A percentile compares a stretch with the other conserved stretches of the same genome.
phyloP scores from a whole-genome alignment of 169 alveolate genomes.

The Plasmodium relictum region DNA sequence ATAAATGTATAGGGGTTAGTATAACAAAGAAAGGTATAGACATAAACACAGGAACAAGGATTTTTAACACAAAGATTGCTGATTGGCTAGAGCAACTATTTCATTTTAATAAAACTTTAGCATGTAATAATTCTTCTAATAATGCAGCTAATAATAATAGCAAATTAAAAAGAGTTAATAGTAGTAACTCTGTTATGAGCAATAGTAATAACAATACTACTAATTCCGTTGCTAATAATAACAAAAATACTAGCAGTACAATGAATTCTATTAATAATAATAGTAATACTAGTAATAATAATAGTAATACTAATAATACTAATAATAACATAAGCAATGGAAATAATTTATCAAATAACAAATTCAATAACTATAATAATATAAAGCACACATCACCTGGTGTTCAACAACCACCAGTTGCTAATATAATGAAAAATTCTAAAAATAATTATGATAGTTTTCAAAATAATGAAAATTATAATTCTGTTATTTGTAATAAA shows the following conservation, averaged over 20 bases:
- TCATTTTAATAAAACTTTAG: constrained; percentile 43
- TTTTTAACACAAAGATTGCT: constrained; percentile 67
- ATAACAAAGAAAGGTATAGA: constrained; percentile 67
- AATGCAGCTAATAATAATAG: background rate
- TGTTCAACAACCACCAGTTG: constrained; percentile 21
- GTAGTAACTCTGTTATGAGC: constrained; percentile 33
- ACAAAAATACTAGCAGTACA: background rate
- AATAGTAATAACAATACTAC: background rate
- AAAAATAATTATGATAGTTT: constrained; percentile 32
- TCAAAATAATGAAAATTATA: constrained; percentile 47
- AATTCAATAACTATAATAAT: constrained; percentile 7
- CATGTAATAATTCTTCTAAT: background rate
- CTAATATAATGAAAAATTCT: constrained; percentile 49
- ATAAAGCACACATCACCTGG: constrained; percentile 21
- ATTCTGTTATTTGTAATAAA: constrained; percentile 22
- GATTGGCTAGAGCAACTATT: constrained; percentile 75
- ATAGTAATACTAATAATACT: background rate
- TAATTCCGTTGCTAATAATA: background rate
- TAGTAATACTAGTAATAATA: background rate
- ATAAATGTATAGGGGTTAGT: constrained; percentile 76
- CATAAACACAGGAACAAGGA: constrained; percentile 62
- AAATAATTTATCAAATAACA: background rate
- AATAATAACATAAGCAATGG: constrained; percentile 8
- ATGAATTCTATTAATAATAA: constrained; percentile 2
- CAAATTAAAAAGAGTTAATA: constrained; percentile 13